These are phyloP conservation scores for Aspergillus uvarum DNA, from an alignment of 2,329 filamentous ascomycete species.

Conservation along the genomic window DNA sequence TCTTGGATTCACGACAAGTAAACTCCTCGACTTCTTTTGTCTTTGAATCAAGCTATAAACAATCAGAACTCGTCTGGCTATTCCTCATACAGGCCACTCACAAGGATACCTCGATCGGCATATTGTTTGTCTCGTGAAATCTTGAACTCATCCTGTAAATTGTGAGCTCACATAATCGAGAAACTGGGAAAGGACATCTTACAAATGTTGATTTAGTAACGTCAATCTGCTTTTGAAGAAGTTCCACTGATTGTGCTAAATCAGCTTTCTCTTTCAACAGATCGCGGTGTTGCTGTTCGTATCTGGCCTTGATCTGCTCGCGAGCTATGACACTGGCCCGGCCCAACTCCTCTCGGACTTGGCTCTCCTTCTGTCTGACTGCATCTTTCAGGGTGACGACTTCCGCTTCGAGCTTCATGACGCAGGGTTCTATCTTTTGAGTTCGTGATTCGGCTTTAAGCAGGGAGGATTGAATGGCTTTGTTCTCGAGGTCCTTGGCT, in stretches of 20 bases:
- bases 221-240: constrained; percentile 22
- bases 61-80: constrained; percentile 14
- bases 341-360: constrained; percentile 32
- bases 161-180: constrained; percentile 15
- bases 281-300: constrained; percentile 31
- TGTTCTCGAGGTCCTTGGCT: constrained; percentile 22
- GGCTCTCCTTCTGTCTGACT: constrained; percentile 22
- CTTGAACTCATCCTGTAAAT: constrained; percentile 21
- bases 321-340: constrained; percentile 31
- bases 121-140: constrained; percentile 9
- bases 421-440: constrained; percentile 19
- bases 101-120: constrained; percentile 18
- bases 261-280: constrained; percentile 28
- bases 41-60: constrained; percentile 21
- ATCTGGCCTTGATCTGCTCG: constrained; percentile 28
- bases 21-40: constrained; percentile 22
- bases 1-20: constrained; percentile 14
- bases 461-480: constrained; percentile 21
- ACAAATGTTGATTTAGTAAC: constrained; percentile 28
- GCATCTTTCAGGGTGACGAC: constrained; percentile 23
- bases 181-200: not conserved
- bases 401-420: constrained; percentile 23
- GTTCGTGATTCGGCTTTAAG: constrained; percentile 17
- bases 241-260: constrained; percentile 19
- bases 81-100: constrained; percentile 8